Evolutionary conservation across 768 basidiomycete genomes (phyloP), one percentile per base, ranked within the genome.

Genomic region (Lactarius sp.): DNA sequence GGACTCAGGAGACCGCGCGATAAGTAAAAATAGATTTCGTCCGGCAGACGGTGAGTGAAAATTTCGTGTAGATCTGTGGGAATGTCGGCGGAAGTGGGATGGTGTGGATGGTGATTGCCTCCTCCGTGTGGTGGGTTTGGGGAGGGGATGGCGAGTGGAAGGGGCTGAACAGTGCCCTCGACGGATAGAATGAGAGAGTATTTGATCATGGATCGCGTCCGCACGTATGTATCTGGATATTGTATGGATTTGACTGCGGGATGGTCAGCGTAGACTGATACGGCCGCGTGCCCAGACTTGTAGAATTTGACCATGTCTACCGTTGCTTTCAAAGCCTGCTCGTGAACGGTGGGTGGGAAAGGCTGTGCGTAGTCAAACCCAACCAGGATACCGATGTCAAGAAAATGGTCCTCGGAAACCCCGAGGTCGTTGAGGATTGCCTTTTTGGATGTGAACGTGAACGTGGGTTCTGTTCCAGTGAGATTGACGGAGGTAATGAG

Each of bases 1-100:
- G 96, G 92, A 9, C 87, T 86, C 57, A 98, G 73, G 14, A 98
- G 82, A 6, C 97, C 96, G 18, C 94, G 87, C 44, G 94, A 97
- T 67, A 98, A 83, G 74, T 98, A 97, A 75, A 88, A 98, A 77
- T 95, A 98, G 62, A 98, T 82, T 73, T 98, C 94, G 73, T 98
- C 97, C 1, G 96, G 96, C 31, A 99, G 81, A 51, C 94, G 88
- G 74, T 92, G 79, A 10, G 94, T 95, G 77, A 98, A 98, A 65
- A 98, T 90, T 58, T 97, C 94, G 72, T 96, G 91, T 44, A 99
- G 77, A 75, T 98, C 96, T 54, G 76, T 74, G 3, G 97, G 97
- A 61, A 98, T 87, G 71, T 98, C 97, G 33, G 87, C 85, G 0
- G 89, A 84, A 0, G 92, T 92, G 47, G 88, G 84, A 64, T 88